These are phyloP conservation scores for Arctium lappa DNA, from an alignment of 129 eudicot genomes.

Conservation along the genomic window DNA sequence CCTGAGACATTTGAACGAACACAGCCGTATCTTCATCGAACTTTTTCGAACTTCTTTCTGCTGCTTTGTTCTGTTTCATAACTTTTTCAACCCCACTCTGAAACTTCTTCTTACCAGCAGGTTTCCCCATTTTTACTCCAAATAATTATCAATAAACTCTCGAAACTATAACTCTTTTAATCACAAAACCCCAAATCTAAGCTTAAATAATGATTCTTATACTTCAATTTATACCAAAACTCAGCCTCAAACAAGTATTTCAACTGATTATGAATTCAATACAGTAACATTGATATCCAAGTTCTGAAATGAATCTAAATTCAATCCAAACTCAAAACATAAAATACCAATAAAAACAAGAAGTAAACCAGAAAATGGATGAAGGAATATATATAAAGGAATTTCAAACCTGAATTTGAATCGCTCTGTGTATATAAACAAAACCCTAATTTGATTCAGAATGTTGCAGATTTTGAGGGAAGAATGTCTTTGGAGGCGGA, in stretches of 20 bases:
- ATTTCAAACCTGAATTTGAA: conserved; percentile 24
- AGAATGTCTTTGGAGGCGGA: conserved; percentile 20
- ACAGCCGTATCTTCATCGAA: conserved; percentile 39
- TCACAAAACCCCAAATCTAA: neutral
- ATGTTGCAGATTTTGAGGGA: conserved; percentile 6
- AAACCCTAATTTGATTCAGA: conserved; percentile 25
- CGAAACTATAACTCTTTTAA: neutral
- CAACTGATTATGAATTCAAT: conserved; percentile 3
- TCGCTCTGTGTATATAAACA: neutral
- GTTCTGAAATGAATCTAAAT: neutral
- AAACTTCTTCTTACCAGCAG: conserved; percentile 32
- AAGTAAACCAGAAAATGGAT: neutral
- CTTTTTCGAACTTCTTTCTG: conserved; percentile 28
- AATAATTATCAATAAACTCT: conserved; percentile 12
- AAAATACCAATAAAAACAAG: neutral
- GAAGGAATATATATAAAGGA: neutral
- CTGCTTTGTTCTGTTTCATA: conserved; percentile 23
- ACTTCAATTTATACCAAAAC: neutral
- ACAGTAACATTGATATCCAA: neutral
- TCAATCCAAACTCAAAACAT: neutral
- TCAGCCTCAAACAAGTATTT: neutral
- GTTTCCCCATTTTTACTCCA: conserved; percentile 33
- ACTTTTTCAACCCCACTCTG: conserved; percentile 19
- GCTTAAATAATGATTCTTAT: neutral
- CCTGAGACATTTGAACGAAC: conserved; percentile 36